Percentiles rank a stretch among this genome's conserved stretches.
phyloP scores from a whole-genome alignment of 495 filamentous ascomycete genomes.

The Penicillium longicatenatum region DNA sequence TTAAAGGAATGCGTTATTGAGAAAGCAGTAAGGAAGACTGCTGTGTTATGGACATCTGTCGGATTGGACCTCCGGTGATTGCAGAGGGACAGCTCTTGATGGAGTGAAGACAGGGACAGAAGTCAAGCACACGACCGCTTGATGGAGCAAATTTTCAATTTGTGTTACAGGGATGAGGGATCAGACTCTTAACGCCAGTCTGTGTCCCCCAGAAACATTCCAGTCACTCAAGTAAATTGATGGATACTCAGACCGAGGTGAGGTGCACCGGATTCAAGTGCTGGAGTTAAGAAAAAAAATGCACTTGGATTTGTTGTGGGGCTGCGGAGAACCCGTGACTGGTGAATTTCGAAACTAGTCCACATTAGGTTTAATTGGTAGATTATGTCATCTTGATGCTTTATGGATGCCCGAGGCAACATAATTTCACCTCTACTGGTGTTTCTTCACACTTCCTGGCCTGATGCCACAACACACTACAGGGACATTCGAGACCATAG shows the following conservation, averaged over 20 bases:
- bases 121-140: slow-evolving; percentile 32
- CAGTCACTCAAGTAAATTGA: slow-evolving; percentile 12
- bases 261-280: slow-evolving; percentile 11
- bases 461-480: too few species aligned
- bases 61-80: slow-evolving; percentile 9
- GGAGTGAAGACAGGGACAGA: slow-evolving; percentile 10
- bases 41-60: slow-evolving; percentile 27
- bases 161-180: slow-evolving; percentile 20
- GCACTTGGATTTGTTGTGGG: slow-evolving; percentile 19
- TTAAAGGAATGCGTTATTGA: slow-evolving; percentile 7
- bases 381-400: slow-evolving; percentile 18
- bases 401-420: slow-evolving; percentile 10
- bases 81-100: slow-evolving; percentile 9
- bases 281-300: slow-evolving; percentile 5
- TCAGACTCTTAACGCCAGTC: slow-evolving; percentile 20
- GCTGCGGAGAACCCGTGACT: slow-evolving; percentile 31
- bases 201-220: slow-evolving; percentile 20
- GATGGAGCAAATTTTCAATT: slow-evolving; percentile 3
- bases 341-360: slow-evolving; percentile 21
- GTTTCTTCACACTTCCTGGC: not conserved
- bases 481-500: not conserved
- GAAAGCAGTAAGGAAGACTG: slow-evolving; percentile 11
- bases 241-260: slow-evolving; percentile 25
- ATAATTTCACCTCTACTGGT: not conserved
- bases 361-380: slow-evolving; percentile 15